Base-by-base conservation (phyloP, 1,139 yeast species). In the Kluyveromyces marxianus region DNA sequence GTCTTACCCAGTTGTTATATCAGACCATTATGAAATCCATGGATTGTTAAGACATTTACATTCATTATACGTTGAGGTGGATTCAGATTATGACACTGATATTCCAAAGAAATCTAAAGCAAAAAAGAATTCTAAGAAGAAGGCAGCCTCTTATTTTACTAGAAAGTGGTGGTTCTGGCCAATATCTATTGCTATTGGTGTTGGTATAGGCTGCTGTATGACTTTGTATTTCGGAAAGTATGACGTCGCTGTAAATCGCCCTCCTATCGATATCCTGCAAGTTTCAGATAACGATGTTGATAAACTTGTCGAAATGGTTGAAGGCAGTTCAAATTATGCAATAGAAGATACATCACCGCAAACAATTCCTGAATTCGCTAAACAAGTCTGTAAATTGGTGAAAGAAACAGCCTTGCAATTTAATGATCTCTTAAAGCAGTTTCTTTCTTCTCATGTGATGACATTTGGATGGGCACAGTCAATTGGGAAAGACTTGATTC, bases 141-240 rank as follows among this genome's bases (percentile, higher is more conserved):
- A 43, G 41, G 41, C 33, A 42, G 8, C 40, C 27, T 26, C 40
- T 7, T 32, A 35, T 3, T 28, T n/a, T 27, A 33, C 34, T 6
- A 28, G 45, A 36, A 54, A 51, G 39, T 58, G 62, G 63, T 44
- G 58, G 25, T 35, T 57, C 7, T 58, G 60, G 59, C 60, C 63
- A 2, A 42, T 60, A 4, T 60, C 66, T 5, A 41, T 60, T 3
- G 54, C 63, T 1, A 50, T 59, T 3, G 63, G 66, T 7, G 56
- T 59, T n/a, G 63, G 65, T 6, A 51, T 59, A 14, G 63, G 63
- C 2, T 59, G 53, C 45, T 57, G 52, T 42, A 49, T 52, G 37
- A 50, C 57, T 8, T 48, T 50, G 30, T 46, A 51, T 38, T 46
- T 53, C 25, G 50, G 58, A 7, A 52, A 28, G 25, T 34, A 14